Percentiles rank a stretch among this genome's conserved stretches.
phyloP scores from a whole-genome alignment of 768 basidiomycete species.

The Leucocoprinus leucothites region DNA sequence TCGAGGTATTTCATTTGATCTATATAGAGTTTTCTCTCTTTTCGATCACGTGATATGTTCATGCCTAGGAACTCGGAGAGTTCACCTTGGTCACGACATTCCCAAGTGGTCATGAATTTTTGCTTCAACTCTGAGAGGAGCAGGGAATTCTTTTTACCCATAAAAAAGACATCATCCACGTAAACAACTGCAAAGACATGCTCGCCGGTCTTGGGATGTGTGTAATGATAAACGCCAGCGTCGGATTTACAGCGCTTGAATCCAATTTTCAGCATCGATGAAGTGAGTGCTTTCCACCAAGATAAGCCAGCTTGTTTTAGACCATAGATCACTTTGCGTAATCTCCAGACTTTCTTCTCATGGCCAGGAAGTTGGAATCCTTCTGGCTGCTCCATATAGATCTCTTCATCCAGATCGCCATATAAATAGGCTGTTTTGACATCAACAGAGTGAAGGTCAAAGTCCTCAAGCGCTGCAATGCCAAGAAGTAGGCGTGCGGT shows the following conservation, averaged over 20 bases:
- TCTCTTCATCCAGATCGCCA: slow-evolving; percentile 25
- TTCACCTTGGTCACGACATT: slow-evolving; percentile 20
- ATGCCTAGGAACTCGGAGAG: too few relatives aligned
- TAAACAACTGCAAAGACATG: neutral
- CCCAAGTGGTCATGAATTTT: slow-evolving; percentile 20
- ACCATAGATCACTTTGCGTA: slow-evolving; percentile 14
- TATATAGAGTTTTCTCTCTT: neutral
- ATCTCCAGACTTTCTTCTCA: slow-evolving; percentile 17
- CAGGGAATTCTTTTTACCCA: neutral
- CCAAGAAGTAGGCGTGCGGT: neutral
- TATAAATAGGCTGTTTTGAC: slow-evolving; percentile 35
- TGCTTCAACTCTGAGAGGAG: slow-evolving; percentile 13
- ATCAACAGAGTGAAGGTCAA: slow-evolving; percentile 37
- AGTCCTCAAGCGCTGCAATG: slow-evolving; percentile 28
- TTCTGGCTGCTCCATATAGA: slow-evolving; percentile 37
- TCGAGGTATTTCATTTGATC: slow-evolving; percentile 17
- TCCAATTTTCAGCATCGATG: neutral
- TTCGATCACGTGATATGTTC: neutral
- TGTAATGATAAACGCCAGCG: neutral
- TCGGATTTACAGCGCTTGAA: neutral
- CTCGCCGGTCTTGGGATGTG: neutral
- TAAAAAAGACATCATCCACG: neutral
- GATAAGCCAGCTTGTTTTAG: slow-evolving; percentile 17
- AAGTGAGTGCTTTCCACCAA: neutral
- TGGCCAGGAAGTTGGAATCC: slow-evolving; percentile 23